Percentiles rank a stretch among this genome's conserved stretches.
Evolutionary conservation across 2,329 filamentous ascomycete genomes (phyloP).

Genomic region (Didymella lethalis): DNA sequence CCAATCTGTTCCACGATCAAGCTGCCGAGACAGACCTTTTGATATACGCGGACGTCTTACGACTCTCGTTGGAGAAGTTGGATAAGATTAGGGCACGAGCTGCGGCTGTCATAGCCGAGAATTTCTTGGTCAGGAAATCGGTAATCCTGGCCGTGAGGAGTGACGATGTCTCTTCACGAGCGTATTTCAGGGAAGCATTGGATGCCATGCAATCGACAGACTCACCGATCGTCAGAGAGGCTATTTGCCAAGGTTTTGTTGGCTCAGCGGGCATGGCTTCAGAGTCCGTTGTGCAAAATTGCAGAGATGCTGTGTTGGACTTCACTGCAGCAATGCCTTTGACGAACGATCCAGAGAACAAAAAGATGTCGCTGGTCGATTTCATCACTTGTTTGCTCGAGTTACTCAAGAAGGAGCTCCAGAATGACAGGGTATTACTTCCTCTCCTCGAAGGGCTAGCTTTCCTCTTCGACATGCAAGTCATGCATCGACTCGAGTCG

Average conservation of each 20-base stretch:
- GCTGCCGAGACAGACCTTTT: constrained; percentile 24
- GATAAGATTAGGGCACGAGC: constrained; percentile 74
- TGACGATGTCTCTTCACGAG: constrained; percentile 63
- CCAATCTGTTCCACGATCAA: constrained; percentile 25
- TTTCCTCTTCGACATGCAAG: constrained; percentile 66
- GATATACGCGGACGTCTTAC: constrained; percentile 59
- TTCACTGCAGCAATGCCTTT: constrained; percentile 43
- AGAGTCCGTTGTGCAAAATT: constrained; percentile 75
- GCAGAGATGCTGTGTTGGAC: constrained; percentile 68
- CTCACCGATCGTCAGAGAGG: constrained; percentile 30
- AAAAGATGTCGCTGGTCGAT: constrained; percentile 35
- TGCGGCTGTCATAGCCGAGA: constrained; percentile 29
- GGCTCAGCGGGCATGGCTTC: constrained; percentile 81
- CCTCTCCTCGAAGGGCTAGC: constrained; percentile 79
- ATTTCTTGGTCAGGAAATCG: constrained; percentile 14
- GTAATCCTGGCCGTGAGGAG: constrained; percentile 16
- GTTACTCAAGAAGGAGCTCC: constrained; percentile 42
- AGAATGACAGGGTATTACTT: constrained; percentile 74
- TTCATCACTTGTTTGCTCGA: constrained; percentile 37
- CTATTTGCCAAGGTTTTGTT: constrained; percentile 71
- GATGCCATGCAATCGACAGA: constrained; percentile 25
- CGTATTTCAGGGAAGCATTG: constrained; percentile 67
- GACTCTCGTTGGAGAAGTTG: constrained; percentile 86
- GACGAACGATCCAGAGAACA: background rate
- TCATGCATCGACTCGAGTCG: constrained; percentile 51